Percentiles rank a stretch among this genome's conserved stretches.
Evolutionary conservation across 73 alveolate species (phyloP).

Genomic region (Tetrahymena thermophila): DNA sequence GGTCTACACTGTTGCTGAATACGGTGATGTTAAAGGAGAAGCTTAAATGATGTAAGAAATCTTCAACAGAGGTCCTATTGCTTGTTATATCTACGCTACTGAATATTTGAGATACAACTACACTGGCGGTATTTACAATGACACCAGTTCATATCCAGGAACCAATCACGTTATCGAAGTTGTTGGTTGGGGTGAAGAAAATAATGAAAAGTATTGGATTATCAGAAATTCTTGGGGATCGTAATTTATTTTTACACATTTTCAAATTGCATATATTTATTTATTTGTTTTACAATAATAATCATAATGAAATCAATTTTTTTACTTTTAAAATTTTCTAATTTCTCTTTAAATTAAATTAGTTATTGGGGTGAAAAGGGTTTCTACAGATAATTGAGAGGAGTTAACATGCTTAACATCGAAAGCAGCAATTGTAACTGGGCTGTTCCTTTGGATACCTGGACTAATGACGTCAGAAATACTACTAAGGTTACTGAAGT

Average conservation of each 20-base stretch:
- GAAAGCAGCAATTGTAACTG: slow-evolving; percentile 53
- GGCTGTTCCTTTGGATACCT: slow-evolving; percentile 70
- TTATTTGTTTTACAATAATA: no score
- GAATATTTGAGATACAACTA: slow-evolving; percentile 31
- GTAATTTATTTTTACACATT: slow-evolving; percentile 35
- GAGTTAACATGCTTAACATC: slow-evolving; percentile 49
- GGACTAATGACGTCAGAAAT: slow-evolving; percentile 42
- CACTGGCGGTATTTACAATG: slow-evolving; percentile 66
- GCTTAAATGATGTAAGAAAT: slow-evolving; percentile 78
- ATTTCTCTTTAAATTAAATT: neutral
- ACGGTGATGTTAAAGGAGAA: slow-evolving; percentile 63
- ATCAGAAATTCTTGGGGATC: slow-evolving; percentile 83
- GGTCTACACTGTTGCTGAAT: slow-evolving; percentile 48
- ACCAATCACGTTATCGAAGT: slow-evolving; percentile 66
- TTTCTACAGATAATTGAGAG: slow-evolving; percentile 68
- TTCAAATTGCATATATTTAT: neutral
- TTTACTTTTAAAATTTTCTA: neutral
- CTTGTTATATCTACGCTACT: slow-evolving; percentile 70
- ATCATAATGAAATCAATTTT: no score
- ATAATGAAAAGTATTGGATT: slow-evolving; percentile 70
- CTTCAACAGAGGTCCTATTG: slow-evolving; percentile 86
- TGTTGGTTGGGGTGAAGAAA: slow-evolving; percentile 78
- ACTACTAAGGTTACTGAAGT: slow-evolving; percentile 44
- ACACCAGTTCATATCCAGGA: slow-evolving; percentile 43
- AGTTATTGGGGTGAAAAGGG: slow-evolving; percentile 78